phyloP scores from a whole-genome alignment of 2,329 filamentous ascomycete genomes.

The Aspergillus neotritici region DNA sequence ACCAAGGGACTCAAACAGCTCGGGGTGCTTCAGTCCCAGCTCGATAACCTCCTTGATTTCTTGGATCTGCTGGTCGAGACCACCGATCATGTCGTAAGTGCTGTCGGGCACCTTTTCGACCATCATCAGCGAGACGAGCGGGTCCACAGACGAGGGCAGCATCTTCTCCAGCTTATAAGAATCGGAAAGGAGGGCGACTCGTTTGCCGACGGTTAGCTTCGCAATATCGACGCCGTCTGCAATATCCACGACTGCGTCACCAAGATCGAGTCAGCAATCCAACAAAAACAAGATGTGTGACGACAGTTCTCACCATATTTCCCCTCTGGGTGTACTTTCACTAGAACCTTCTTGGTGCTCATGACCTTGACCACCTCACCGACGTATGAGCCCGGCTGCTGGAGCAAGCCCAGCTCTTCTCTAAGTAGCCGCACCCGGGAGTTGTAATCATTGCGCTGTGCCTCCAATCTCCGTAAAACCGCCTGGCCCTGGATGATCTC shows the following conservation, averaged over 20 bases:
- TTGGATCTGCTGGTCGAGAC: slow-evolving; percentile 97
- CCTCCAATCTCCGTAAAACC: slow-evolving; percentile 87
- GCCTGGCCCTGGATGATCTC: slow-evolving; percentile 99
- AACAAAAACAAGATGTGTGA: neutral
- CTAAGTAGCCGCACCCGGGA: slow-evolving; percentile 89
- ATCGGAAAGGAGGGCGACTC: slow-evolving; percentile 91
- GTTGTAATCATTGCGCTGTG: slow-evolving; percentile 99
- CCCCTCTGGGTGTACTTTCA: slow-evolving; percentile 97
- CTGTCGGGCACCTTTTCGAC: slow-evolving; percentile 99
- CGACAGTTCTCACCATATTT: slow-evolving; percentile 68
- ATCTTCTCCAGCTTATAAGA: slow-evolving; percentile 99
- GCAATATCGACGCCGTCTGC: slow-evolving; percentile 88
- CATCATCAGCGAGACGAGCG: slow-evolving; percentile 99
- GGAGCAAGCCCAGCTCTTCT: slow-evolving; percentile 90
- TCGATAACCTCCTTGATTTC: slow-evolving; percentile 99
- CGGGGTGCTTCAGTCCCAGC: slow-evolving; percentile 94
- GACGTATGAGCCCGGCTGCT: slow-evolving; percentile 96
- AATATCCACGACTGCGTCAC: slow-evolving; percentile 76
- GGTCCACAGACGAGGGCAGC: slow-evolving; percentile 94
- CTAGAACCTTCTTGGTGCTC: slow-evolving; percentile 97
- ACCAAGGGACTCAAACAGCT: slow-evolving; percentile 97
- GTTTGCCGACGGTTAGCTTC: slow-evolving; percentile 96
- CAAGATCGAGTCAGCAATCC: slow-evolving; percentile 7
- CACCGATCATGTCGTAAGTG: slow-evolving; percentile 99
- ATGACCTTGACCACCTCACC: slow-evolving; percentile 99